phyloP scores from a whole-genome alignment of 2,329 filamentous ascomycete species.

The Chrysosporium keratinophilum region DNA sequence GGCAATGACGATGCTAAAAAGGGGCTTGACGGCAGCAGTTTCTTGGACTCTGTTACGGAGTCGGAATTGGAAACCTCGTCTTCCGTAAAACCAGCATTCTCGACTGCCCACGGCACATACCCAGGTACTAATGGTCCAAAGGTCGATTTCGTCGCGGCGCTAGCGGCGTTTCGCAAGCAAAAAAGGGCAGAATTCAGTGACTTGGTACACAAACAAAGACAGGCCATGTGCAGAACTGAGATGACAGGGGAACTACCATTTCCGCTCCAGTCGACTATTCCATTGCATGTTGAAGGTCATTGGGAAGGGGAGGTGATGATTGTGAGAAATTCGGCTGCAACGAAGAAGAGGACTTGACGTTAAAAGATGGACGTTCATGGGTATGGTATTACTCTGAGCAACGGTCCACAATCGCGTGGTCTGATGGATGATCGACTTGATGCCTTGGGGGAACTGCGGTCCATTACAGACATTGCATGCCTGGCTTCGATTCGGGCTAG shows the following conservation, averaged over 20 bases:
- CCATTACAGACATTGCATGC: neutral
- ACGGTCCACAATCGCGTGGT: too few species aligned
- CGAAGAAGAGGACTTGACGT: neutral
- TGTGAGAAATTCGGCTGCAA: slow-evolving; percentile 22
- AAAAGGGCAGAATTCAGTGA: slow-evolving; percentile 43
- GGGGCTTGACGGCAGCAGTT: slow-evolving; percentile 25
- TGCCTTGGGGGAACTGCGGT: neutral
- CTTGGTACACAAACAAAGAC: slow-evolving; percentile 20
- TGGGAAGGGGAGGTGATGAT: slow-evolving; percentile 52
- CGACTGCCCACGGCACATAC: too few species aligned
- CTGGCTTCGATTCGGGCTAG: neutral
- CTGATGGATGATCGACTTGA: too few species aligned
- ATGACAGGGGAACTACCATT: neutral
- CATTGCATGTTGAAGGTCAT: slow-evolving; percentile 43
- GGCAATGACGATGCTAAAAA: slow-evolving; percentile 43
- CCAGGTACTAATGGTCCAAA: slow-evolving; percentile 15
- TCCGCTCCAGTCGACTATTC: slow-evolving; percentile 17
- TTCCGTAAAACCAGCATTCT: too few species aligned
- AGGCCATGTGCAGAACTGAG: neutral
- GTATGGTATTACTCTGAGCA: too few species aligned
- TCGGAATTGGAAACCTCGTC: too few species aligned
- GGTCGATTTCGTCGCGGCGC: slow-evolving; percentile 44
- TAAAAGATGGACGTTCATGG: too few species aligned
- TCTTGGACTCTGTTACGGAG: too few species aligned
- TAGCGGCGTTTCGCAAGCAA: slow-evolving; percentile 45